phyloP scores from a whole-genome alignment of 2,329 filamentous ascomycete genomes.

The Penicillium sp. region DNA sequence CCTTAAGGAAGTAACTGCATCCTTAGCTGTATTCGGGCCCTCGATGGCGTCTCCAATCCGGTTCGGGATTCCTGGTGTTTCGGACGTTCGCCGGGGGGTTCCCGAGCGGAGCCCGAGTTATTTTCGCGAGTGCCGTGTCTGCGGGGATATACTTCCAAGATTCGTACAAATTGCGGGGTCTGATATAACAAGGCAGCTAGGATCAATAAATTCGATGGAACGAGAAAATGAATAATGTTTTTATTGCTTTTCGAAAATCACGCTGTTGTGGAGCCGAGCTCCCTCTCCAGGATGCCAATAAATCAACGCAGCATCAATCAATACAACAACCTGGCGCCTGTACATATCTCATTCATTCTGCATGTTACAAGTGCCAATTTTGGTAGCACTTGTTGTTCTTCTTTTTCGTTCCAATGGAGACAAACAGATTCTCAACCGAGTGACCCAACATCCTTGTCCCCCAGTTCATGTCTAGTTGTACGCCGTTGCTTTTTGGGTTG shows the following conservation, averaged over 20 bases:
- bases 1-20: constrained; percentile 1
- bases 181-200: not conserved
- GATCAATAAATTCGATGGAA: not conserved
- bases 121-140: constrained; percentile 17
- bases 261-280: not conserved
- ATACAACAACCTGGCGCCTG: not conserved
- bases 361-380: not conserved
- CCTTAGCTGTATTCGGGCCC: not conserved
- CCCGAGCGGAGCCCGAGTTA: constrained; percentile 20
- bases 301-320: not conserved
- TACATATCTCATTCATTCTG: not conserved
- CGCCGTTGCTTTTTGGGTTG: not conserved
- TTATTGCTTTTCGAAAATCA: not conserved
- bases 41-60: constrained; percentile 6
- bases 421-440: not conserved
- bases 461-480: not conserved
- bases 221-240: not conserved
- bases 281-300: not conserved
- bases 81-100: constrained; percentile 17
- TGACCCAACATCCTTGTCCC: not conserved
- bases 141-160: not conserved
- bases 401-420: not conserved
- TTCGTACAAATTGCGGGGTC: constrained; percentile 10
- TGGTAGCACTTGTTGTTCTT: not conserved
- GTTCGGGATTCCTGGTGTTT: constrained; percentile 16